These are phyloP conservation scores for Leccinum boreale DNA, from an alignment of 768 basidiomycete genomes.

Conservation along the genomic window DNA sequence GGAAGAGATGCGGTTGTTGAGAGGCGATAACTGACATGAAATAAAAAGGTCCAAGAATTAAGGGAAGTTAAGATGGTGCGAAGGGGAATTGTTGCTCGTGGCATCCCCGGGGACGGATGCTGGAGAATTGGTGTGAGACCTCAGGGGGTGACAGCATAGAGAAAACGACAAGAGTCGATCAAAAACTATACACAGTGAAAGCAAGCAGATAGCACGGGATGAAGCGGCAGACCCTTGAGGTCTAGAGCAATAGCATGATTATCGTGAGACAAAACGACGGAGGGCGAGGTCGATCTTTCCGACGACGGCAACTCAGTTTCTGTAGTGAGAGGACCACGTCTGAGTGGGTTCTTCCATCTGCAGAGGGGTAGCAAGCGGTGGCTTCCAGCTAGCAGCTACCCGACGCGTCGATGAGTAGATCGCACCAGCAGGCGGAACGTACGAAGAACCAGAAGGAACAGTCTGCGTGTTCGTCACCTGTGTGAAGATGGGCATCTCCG, in stretches of 20 bases:
- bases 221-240: constrained; percentile 4
- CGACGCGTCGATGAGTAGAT: constrained; percentile 47
- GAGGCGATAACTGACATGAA: constrained; percentile 13
- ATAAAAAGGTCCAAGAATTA: constrained; percentile 18
- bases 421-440: constrained; percentile 57
- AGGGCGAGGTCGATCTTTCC: constrained; percentile 11
- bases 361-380: constrained; percentile 13
- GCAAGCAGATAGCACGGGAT: constrained; percentile 13
- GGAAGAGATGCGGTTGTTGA: background rate
- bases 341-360: constrained; percentile 33
- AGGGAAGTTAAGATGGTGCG: constrained; percentile 1
- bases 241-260: background rate
- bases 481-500: constrained; percentile 23
- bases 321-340: constrained; percentile 13
- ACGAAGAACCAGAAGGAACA: constrained; percentile 23
- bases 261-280: constrained; percentile 2
- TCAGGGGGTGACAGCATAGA: constrained; percentile 8
- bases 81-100: background rate
- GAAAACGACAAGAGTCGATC: constrained; percentile 7
- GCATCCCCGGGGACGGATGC: background rate
- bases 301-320: background rate
- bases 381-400: constrained; percentile 51
- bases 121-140: background rate
- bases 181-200: constrained; percentile 27
- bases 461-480: constrained; percentile 25